phyloP scores from a whole-genome alignment of 768 basidiomycete genomes.

The Tricholoma bakamatsutake region DNA sequence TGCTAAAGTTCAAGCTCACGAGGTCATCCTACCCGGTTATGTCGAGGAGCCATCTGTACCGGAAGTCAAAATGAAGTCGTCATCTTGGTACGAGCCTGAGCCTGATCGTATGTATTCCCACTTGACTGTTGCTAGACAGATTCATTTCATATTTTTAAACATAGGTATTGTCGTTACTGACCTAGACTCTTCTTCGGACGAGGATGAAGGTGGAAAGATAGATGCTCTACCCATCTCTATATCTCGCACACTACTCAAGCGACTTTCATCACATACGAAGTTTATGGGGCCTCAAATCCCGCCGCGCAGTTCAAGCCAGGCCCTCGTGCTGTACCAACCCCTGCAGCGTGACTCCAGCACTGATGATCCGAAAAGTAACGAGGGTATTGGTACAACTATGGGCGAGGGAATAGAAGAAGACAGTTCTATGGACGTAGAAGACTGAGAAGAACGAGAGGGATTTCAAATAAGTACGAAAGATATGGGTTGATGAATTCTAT shows the following conservation, averaged over 20 bases:
- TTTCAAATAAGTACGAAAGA: slow-evolving; percentile 9
- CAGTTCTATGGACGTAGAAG: slow-evolving; percentile 54
- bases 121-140: slow-evolving; percentile 1
- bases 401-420: slow-evolving; percentile 21
- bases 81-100: slow-evolving; percentile 66
- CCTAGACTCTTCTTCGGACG: slow-evolving; percentile 44
- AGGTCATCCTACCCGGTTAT: slow-evolving; percentile 23
- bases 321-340: slow-evolving; percentile 52
- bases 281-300: slow-evolving; percentile 12
- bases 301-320: slow-evolving; percentile 29
- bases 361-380: slow-evolving; percentile 6
- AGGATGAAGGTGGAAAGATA: slow-evolving; percentile 26
- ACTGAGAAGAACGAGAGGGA: slow-evolving; percentile 13
- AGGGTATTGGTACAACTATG: neutral
- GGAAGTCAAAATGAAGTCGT: slow-evolving; percentile 59
- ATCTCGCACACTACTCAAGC: slow-evolving; percentile 40
- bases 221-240: slow-evolving; percentile 27
- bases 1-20: neutral
- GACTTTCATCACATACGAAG: slow-evolving; percentile 30
- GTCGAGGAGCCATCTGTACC: slow-evolving; percentile 38
- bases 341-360: slow-evolving; percentile 15
- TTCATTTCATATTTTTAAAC: slow-evolving; percentile 5
- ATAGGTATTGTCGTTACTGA: slow-evolving; percentile 65
- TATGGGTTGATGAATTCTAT: slow-evolving; percentile 10
- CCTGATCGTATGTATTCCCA: slow-evolving; percentile 49